Conservation (phyloP, 495 filamentous ascomycete species). For the Achaetomiella virescens region DNA sequence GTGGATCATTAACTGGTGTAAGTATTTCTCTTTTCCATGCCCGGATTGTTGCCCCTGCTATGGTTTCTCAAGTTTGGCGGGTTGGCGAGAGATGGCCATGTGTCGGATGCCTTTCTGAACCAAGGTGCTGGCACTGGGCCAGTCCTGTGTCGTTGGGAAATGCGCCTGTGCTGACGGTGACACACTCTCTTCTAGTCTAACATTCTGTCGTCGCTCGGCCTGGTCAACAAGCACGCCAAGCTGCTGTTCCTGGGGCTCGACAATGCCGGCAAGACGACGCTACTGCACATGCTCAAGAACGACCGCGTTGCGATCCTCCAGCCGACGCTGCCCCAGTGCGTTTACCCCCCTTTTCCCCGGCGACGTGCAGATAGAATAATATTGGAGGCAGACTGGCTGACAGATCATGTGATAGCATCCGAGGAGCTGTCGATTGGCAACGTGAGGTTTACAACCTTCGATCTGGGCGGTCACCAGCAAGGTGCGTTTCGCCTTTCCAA, state of each 20-base stretch:
- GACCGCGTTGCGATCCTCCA: slow-evolving; percentile 90
- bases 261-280: slow-evolving; percentile 96
- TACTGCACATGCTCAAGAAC: slow-evolving; percentile 93
- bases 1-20: slow-evolving; percentile 98
- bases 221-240: slow-evolving; percentile 95
- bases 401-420: slow-evolving; percentile 52
- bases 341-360: slow-evolving; percentile 13
- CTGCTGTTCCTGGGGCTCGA: slow-evolving; percentile 91
- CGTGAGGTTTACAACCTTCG: slow-evolving; percentile 95
- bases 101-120: background rate
- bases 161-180: slow-evolving; percentile 19
- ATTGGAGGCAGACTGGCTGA: slow-evolving; percentile 19
- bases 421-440: slow-evolving; percentile 97
- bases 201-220: slow-evolving; percentile 79
- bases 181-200: slow-evolving; percentile 61
- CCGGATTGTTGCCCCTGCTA: background rate
- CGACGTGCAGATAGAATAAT: background rate
- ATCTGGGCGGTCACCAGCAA: slow-evolving; percentile 95
- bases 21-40: slow-evolving; percentile 28
- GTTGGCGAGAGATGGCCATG: background rate
- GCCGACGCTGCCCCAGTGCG: slow-evolving; percentile 82
- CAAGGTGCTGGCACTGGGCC: background rate
- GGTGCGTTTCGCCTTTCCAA: slow-evolving; percentile 46
- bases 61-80: background rate
- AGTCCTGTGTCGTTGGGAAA: background rate